Base-by-base conservation (phyloP, 495 filamentous ascomycete genomes). In the Hapsidospora chrysogenum region DNA sequence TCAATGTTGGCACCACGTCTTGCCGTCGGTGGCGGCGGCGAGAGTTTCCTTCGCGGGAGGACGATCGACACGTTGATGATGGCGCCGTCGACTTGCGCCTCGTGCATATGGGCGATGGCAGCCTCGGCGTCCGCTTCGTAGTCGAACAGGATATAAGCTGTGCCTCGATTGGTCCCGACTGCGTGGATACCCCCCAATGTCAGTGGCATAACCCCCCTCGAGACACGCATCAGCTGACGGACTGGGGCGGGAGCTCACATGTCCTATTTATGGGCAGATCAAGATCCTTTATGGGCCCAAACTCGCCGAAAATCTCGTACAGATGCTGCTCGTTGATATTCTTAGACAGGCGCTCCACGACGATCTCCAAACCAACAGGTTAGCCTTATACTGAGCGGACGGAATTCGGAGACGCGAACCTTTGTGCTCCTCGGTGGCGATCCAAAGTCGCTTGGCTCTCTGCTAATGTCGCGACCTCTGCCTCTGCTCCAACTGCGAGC, bases 101-200 rank as follows among this genome's bases (percentile, higher is more conserved):
- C 89, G 52, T 99, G 92, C 92, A 99, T 96, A 49, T 93, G 80
- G 30, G 85, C 74, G 44, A 99, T 92, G 17, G 89, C 89, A 13
- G 74, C 64, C 47, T 93, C 84, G 23, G 89, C 92, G 43, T 85
- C 78, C 29, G 73, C 63, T 25, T 84, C 71, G 33, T 76, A 64
- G 29, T 72, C 56, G 55, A 83, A 99, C 19, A 93, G 58, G 34
- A 97, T 85, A 53, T 95, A 99, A 28, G 89, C 92, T 8, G 87
- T 89, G 34, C 92, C 85, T 32, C 86, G 79, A 44, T 95, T 96
- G 31, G 76, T 86, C 46, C 77, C 76, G 60, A 80, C 86, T 94
- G 53, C 26, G 32, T 21, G 28, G 11, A 21, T 16, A 14, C 30
- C 30, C 11, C 11, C 2, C 9, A 10, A 35, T 23, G 33, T 35